A percentile compares a stretch with the other conserved stretches of the same genome.
Conservation (phyloP, 345 rosid species). For the Salix udensis region DNA sequence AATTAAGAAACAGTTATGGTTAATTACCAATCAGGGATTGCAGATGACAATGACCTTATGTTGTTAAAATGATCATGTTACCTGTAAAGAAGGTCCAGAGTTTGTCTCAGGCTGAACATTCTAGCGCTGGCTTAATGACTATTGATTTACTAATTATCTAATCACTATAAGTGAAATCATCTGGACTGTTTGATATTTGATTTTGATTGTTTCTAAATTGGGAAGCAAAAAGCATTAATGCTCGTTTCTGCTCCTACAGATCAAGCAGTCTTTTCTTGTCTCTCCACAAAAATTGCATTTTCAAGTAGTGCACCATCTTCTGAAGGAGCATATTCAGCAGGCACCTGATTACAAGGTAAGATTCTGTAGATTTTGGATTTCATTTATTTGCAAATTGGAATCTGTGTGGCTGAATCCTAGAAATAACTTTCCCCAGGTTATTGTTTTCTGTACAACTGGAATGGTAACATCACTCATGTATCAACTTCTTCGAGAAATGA, state of each 20-base stretch:
- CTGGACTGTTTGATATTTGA: neutral
- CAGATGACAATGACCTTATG: neutral
- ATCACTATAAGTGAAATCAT: neutral
- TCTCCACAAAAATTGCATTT: constrained; percentile 76
- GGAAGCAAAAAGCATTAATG: constrained; percentile 9
- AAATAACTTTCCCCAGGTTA: constrained; percentile 46
- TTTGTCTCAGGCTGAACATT: neutral
- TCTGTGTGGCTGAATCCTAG: constrained; percentile 12
- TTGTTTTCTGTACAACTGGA: constrained; percentile 87
- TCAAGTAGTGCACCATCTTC: constrained; percentile 59
- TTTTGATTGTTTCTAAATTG: constrained; percentile 10
- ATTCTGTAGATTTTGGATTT: constrained; percentile 7
- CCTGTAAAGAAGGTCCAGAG: neutral
- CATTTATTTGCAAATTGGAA: neutral
- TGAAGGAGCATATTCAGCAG: constrained; percentile 59
- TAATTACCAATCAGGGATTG: neutral
- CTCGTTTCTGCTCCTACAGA: constrained; percentile 38
- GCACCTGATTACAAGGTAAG: constrained; percentile 74
- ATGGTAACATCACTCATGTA: constrained; percentile 82
- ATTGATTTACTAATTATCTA: neutral
- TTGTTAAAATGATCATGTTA: neutral
- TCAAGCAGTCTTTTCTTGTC: constrained; percentile 65
- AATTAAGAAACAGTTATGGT: neutral
- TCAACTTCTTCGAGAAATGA: constrained; percentile 72
- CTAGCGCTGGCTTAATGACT: neutral